Base-by-base conservation (phyloP, 257 asterid genomes). In the Nicotiana undulata region DNA sequence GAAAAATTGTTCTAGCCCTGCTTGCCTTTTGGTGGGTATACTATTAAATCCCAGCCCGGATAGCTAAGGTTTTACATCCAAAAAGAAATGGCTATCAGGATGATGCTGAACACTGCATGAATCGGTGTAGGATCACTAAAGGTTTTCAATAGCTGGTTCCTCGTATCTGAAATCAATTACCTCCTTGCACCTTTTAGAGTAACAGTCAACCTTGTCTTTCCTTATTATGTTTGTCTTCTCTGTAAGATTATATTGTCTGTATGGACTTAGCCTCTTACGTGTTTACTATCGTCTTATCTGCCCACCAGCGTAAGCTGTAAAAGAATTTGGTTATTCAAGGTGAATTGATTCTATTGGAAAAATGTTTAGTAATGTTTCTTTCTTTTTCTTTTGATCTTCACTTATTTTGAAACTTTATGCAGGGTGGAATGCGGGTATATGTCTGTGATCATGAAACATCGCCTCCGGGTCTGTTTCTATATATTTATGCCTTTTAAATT, bases 341-440 rank as follows among this genome's bases (percentile, higher is more conserved):
- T 9, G 3, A 49, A 74, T 22, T 49, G 79, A 74, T 49, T 22
- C 24, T 74, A 1, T 74, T 20, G 17, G 79, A 40, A 74, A 74
- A 49, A 74, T 74, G 26, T 46, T 24, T 74, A 74, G 9, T 74
- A 26, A 2, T 74, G 44, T 34, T 49, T 49, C 79, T 49, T 72
- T 32, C 46, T 8, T 74, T 53, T 74, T 74, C 44, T 74, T 74
- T 74, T 74, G 44, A 49, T 18, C 26, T 74, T 44, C 63, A 74
- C 79, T 74, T 46, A 74, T 51, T 79, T 85, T 34, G 75, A 55
- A 63, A 84, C 51, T 53, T 85, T 85, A 77, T 91, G 92, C 96
- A 93, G 96, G 96, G 90, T 55, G 89, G 96, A 63, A 85, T 91
- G 86, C 89, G 97, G 65, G 93, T 91, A 76, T 94, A 93, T 88